Evolutionary conservation across 176 grass and related monocot genomes (phyloP).

Genomic region (Bromus sterilis): DNA sequence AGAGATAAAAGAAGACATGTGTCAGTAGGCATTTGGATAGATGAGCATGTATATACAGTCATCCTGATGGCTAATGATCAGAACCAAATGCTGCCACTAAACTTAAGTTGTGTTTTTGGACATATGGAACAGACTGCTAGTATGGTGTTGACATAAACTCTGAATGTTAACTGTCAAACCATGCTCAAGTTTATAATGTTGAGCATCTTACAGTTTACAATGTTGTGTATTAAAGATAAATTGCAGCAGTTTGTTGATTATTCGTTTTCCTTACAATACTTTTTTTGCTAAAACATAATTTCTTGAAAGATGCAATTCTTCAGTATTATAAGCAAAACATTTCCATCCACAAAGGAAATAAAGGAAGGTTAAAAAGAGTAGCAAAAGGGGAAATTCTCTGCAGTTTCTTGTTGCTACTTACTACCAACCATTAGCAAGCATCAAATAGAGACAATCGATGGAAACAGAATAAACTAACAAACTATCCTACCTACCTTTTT

Average conservation of each 20-base stretch:
- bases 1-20: constrained; percentile 1
- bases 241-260: not conserved
- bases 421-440: not conserved
- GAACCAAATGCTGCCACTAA: not conserved
- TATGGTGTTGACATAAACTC: not conserved
- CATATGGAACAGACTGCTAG: not conserved
- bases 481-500: constrained; percentile 50
- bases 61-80: not conserved
- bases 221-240: not conserved
- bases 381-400: not conserved
- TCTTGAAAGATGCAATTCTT: not conserved
- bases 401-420: not conserved
- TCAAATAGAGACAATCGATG: not conserved
- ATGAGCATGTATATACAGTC: not conserved
- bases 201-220: not conserved
- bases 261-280: not conserved
- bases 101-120: not conserved
- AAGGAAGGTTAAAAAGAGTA: not conserved
- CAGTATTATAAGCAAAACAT: not conserved
- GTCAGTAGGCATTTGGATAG: constrained; percentile 6
- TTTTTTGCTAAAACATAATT: not conserved
- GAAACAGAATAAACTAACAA: not conserved
- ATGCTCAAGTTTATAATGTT: not conserved
- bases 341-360: not conserved
- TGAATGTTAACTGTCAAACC: not conserved